A percentile compares a stretch with the other conserved stretches of the same genome.
These are phyloP conservation scores for Cyberlindnera sargentensis DNA, from an alignment of 805 yeast species.

Conservation along the genomic window DNA sequence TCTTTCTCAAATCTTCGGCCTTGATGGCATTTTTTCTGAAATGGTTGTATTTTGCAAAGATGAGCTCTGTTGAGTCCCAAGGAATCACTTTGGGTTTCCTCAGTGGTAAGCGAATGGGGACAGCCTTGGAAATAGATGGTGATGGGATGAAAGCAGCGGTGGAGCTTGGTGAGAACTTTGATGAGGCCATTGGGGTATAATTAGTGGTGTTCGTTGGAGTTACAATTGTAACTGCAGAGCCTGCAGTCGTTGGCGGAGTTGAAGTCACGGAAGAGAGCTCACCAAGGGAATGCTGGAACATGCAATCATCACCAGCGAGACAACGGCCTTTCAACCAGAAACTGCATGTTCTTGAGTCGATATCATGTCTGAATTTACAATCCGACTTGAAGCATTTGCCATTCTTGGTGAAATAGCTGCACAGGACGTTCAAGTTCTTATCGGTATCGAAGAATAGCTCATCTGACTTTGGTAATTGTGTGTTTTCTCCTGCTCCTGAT, in stretches of 20 bases:
- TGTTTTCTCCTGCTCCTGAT: background rate
- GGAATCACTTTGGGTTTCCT: constrained; percentile 19
- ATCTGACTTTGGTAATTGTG: background rate
- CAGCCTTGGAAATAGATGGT: constrained; percentile 3
- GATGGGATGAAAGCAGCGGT: background rate
- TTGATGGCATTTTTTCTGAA: constrained; percentile 15
- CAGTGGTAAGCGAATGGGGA: constrained; percentile 14
- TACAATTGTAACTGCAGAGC: background rate
- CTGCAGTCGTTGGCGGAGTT: background rate
- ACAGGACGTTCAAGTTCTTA: constrained; percentile 23
- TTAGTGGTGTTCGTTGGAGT: too few species aligned
- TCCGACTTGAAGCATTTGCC: constrained; percentile 39
- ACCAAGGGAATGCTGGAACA: constrained; percentile 29
- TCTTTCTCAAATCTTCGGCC: constrained; percentile 19
- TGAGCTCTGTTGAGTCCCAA: constrained; percentile 18
- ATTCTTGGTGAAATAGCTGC: constrained; percentile 33
- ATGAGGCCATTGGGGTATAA: too few species aligned
- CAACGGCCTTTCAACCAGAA: constrained; percentile 42
- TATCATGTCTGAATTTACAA: constrained; percentile 40
- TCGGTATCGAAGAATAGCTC: constrained; percentile 8
- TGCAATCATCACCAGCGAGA: constrained; percentile 34
- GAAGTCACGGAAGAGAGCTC: constrained; percentile 2
- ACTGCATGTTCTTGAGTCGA: constrained; percentile 34
- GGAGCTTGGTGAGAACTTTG: background rate
- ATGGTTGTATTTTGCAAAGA: constrained; percentile 11